Base-by-base conservation (phyloP, 1,284 basidiomycete genomes). In the Malassezia obtusa region DNA sequence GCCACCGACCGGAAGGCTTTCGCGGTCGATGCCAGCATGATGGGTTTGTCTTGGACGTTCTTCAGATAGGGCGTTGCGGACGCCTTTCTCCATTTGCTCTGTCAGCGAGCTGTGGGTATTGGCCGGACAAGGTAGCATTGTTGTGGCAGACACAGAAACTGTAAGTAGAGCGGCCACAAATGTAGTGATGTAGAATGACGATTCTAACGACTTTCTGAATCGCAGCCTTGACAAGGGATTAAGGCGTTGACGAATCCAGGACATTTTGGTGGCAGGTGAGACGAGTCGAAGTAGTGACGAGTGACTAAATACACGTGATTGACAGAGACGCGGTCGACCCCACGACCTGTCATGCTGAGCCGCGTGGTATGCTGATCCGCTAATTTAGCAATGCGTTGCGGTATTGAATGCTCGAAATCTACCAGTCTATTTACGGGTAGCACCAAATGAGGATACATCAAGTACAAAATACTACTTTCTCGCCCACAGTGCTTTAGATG, bases 51-150 rank as follows among this genome's bases (percentile, higher is more conserved):
- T 30, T 17, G 24, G 32, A 22, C 40, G 50, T 10, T 57, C 58
- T 11, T 60, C 52, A 0, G 55, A 24, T 0, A 59, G 24, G 2
- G 52, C 47, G 7, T 43, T 49, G 1, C 63, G 39, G 1, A 26
- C 19, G 21, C 26, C 24, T n/a, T 45, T n/a, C 8, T 26, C 5
- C 41, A 44, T 6, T 28, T 46, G 22, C 38, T 43, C 26, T 19
- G 12, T 17, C 7, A 50, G 22, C 4, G 41, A n/a, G 26, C 50
- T 46, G 7, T 45, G 21, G 4, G 41, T 28, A 28, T 60, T 61
- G 2, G 63, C 65, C 0, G 65, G 65, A 36, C 65, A 68, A 8
- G 65, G 64, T 2, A 68, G 38, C 14, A 65, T 61, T 17, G 64
- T 64, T 6, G 59, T 60, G 2, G 62, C 65, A 4, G 57, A 60